phyloP scores from a whole-genome alignment of 2,329 filamentous ascomycete species.

The Apiospora arundinis region DNA sequence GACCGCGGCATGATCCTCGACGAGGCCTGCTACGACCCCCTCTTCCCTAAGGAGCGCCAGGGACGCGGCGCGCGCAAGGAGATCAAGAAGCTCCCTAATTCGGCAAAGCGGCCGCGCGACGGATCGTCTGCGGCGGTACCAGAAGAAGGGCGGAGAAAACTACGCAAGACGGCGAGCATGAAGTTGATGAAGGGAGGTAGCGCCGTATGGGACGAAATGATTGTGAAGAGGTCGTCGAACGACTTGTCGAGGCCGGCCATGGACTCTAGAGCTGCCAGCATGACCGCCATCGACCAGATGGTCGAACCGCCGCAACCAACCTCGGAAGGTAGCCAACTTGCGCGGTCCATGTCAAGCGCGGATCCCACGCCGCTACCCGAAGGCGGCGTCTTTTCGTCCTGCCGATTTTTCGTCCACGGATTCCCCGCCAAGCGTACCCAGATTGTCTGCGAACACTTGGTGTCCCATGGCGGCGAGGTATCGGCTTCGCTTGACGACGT shows the following conservation, averaged over 20 bases:
- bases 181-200: constrained; percentile 82
- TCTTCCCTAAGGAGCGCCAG: constrained; percentile 71
- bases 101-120: constrained; percentile 65
- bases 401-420: constrained; percentile 65
- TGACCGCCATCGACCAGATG: not conserved
- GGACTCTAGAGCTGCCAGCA: constrained; percentile 19
- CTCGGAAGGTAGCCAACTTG: constrained; percentile 20
- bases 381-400: constrained; percentile 58
- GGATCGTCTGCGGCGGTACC: constrained; percentile 48
- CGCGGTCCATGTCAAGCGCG: constrained; percentile 30
- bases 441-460: constrained; percentile 54
- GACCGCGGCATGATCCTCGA: constrained; percentile 90
- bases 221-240: constrained; percentile 54
- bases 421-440: constrained; percentile 60
- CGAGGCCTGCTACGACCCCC: constrained; percentile 82
- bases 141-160: constrained; percentile 74
- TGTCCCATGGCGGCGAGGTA: constrained; percentile 54
- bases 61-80: constrained; percentile 72
- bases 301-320: not conserved
- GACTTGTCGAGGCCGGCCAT: constrained; percentile 30
- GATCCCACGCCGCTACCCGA: constrained; percentile 32
- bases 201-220: constrained; percentile 89
- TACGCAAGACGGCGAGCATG: constrained; percentile 86
- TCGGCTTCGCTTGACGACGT: constrained; percentile 51
- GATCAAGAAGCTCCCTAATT: constrained; percentile 36